phyloP scores from a whole-genome alignment of 2,329 filamentous ascomycete genomes.

The Aspergillus clavatus region DNA sequence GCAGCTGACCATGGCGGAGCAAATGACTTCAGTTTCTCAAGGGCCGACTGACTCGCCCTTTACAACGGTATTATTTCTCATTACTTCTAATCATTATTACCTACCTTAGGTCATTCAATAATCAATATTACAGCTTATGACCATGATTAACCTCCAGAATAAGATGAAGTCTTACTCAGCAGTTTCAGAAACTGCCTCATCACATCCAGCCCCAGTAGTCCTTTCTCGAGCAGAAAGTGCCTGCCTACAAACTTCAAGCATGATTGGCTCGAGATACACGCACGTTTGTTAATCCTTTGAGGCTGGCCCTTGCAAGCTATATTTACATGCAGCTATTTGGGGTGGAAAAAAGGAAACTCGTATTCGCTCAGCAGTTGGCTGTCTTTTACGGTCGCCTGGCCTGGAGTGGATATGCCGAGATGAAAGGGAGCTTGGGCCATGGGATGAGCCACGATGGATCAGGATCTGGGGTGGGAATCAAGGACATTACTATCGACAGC shows the following conservation, averaged over 20 bases:
- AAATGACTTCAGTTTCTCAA: too few relatives aligned
- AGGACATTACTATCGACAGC: background rate
- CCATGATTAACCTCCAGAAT: background rate
- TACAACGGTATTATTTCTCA: too few relatives aligned
- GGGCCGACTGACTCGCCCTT: too few relatives aligned
- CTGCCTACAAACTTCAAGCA: background rate
- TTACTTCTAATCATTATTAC: too few relatives aligned
- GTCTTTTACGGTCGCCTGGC: constrained; percentile 8
- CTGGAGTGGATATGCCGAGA: constrained; percentile 5
- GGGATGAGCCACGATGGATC: constrained; percentile 5
- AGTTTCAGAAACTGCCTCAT: constrained; percentile 4
- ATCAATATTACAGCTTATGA: background rate
- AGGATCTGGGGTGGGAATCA: background rate
- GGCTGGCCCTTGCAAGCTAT: background rate
- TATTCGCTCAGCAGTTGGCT: constrained; percentile 1
- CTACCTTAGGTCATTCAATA: background rate
- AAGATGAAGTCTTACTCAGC: constrained; percentile 3
- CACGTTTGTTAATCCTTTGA: background rate
- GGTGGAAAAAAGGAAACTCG: too few relatives aligned
- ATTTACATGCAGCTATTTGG: background rate
- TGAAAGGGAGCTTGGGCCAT: constrained; percentile 6
- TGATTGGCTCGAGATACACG: background rate
- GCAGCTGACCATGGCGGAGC: too few relatives aligned
- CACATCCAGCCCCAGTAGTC: constrained; percentile 4
- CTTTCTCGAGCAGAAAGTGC: background rate